A percentile compares a stretch with the other conserved stretches of the same genome.
These are phyloP conservation scores for Rhizoclosmatium sp. DNA, from an alignment of 192 early-diverging fungal species.

Conservation along the genomic window DNA sequence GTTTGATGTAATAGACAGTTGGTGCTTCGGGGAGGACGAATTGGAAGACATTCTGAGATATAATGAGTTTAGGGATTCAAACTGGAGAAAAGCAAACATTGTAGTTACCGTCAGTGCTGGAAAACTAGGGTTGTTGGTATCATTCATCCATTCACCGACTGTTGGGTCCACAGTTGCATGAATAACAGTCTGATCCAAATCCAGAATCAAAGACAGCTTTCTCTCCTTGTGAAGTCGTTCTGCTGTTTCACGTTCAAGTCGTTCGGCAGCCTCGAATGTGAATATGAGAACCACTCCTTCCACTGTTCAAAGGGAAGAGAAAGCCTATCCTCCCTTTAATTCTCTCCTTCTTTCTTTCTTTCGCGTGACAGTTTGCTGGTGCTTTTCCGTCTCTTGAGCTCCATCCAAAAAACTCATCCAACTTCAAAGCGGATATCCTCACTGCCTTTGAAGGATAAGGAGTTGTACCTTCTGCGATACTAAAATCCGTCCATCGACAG, in stretches of 20 bases:
- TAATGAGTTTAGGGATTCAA: background rate
- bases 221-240: conserved; percentile 67
- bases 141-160: conserved; percentile 77
- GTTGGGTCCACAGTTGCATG: conserved; percentile 87
- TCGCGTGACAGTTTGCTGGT: background rate
- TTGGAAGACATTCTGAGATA: conserved; percentile 69
- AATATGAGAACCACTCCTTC: conserved; percentile 7
- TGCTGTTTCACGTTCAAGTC: conserved; percentile 74
- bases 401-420: background rate
- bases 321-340: background rate
- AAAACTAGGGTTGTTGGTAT: conserved; percentile 65
- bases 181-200: conserved; percentile 97
- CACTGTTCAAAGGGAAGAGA: background rate
- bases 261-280: conserved; percentile 66
- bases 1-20: conserved; percentile 80
- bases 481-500: conserved; percentile 75
- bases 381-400: background rate
- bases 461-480: conserved; percentile 64
- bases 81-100: background rate
- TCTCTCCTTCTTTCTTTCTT: background rate
- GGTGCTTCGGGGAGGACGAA: conserved; percentile 78
- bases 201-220: conserved; percentile 90
- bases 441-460: background rate
- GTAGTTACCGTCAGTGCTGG: conserved; percentile 51
- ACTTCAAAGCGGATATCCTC: background rate